phyloP scores from a whole-genome alignment of 768 basidiomycete species.

The Naganishia vaughanmartiniae region DNA sequence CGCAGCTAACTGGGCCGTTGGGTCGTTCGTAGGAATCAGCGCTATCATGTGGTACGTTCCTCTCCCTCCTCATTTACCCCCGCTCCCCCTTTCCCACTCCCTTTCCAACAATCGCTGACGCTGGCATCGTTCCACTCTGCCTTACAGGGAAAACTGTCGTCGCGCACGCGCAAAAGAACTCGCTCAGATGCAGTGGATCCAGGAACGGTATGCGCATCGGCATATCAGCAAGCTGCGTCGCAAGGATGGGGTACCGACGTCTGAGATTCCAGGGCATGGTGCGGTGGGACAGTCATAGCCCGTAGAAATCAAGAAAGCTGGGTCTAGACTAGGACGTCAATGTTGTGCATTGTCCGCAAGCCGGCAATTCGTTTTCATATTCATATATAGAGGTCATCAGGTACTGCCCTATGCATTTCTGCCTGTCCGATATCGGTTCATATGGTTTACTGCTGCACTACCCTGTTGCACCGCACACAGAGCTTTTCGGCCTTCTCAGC shows the following conservation, averaged over 20 bases:
- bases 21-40: slow-evolving; percentile 42
- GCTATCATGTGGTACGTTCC: slow-evolving; percentile 42
- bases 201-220: slow-evolving; percentile 48
- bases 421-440: no score
- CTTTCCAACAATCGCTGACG: no score
- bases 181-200: slow-evolving; percentile 44
- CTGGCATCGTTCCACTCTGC: not conserved
- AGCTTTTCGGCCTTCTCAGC: slow-evolving; percentile 58
- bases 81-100: not conserved
- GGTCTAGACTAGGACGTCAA: no score
- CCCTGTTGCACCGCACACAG: slow-evolving; percentile 65
- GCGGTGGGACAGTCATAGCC: not conserved
- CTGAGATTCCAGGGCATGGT: not conserved
- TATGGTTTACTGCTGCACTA: slow-evolving; percentile 11
- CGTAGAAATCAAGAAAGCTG: no score
- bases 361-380: not conserved
- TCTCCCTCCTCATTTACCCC: not conserved
- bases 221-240: slow-evolving; percentile 47
- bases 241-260: slow-evolving; percentile 27
- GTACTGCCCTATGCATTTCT: no score
- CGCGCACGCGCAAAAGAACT: slow-evolving; percentile 44
- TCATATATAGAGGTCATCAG: not conserved
- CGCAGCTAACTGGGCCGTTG: slow-evolving; percentile 48
- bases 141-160: slow-evolving; percentile 45
- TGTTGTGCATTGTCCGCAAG: no score